Evolutionary conservation across 2,329 filamentous ascomycete genomes (phyloP).

Genomic region (Leptographium procerum): DNA sequence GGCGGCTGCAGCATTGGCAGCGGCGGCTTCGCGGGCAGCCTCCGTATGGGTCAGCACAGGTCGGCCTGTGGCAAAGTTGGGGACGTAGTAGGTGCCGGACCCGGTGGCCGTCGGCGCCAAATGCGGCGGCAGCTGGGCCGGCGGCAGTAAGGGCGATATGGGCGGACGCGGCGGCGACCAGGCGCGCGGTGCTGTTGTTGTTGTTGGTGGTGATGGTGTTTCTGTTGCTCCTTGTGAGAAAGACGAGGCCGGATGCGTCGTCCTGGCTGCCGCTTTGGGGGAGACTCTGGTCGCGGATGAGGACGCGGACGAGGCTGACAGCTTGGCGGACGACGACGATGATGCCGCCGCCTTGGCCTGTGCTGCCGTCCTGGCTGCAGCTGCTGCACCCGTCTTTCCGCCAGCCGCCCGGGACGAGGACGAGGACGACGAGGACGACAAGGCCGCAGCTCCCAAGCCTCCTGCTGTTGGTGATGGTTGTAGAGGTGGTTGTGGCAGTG

Average conservation of each 20-base stretch:
- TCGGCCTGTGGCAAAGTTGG: constrained; percentile 11
- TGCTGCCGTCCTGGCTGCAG: neutral
- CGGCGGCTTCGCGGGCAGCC: constrained; percentile 6
- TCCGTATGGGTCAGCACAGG: constrained; percentile 9
- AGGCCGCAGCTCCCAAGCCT: neutral
- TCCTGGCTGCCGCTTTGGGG: neutral
- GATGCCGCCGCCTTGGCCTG: neutral
- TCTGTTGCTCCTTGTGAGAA: neutral
- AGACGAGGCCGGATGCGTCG: neutral
- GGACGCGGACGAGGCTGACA: neutral
- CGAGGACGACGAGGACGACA: neutral
- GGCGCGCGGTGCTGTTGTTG: constrained; percentile 17
- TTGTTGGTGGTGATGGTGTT: constrained; percentile 1
- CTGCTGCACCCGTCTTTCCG: neutral
- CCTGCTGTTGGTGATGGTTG: neutral
- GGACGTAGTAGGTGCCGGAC: constrained; percentile 12
- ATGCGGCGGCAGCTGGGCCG: constrained; percentile 18
- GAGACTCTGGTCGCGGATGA: neutral
- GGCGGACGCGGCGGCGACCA: constrained; percentile 37
- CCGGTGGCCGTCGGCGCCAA: constrained; percentile 23
- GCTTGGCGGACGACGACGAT: too few relatives aligned
- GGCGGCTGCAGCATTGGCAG: neutral
- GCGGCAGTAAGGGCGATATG: constrained; percentile 43
- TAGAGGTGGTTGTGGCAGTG: too few relatives aligned
- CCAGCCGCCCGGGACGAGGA: neutral